Conservation (phyloP, 768 basidiomycete genomes). For the Rhodotorula paludigena region DNA sequence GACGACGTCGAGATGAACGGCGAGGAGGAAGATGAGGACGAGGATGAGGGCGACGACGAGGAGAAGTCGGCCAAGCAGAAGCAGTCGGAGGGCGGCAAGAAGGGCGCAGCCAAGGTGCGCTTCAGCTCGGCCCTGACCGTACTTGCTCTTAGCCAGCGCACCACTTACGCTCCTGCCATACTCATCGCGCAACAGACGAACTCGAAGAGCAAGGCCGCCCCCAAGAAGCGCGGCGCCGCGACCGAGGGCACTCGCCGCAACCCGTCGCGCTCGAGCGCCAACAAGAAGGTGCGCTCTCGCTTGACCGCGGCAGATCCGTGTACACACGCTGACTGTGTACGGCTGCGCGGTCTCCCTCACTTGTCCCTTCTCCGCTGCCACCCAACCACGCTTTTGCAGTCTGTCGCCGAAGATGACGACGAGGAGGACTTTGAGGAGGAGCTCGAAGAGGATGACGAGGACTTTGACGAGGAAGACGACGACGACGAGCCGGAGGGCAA, state of each 20-base stretch:
- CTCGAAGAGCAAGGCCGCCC: conserved; percentile 18
- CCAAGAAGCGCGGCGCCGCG: conserved; percentile 18
- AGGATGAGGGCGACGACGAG: neutral
- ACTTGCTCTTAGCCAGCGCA: too few species aligned
- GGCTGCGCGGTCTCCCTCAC: too few species aligned
- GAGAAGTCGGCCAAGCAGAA: conserved; percentile 6
- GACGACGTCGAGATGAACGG: neutral
- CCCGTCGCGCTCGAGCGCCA: conserved; percentile 11
- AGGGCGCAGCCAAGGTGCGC: conserved; percentile 29
- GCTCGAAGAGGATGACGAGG: conserved; percentile 5
- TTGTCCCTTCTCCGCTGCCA: too few species aligned
- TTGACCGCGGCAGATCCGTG: too few species aligned
- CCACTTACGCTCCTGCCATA: too few species aligned
- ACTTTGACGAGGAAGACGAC: conserved; percentile 8
- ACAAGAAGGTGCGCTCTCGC: too few species aligned
- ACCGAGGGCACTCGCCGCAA: conserved; percentile 16
- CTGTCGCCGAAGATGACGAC: conserved; percentile 13
- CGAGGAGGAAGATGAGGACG: neutral
- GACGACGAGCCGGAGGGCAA: conserved; percentile 24
- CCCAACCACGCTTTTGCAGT: too few species aligned
- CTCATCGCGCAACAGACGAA: conserved; percentile 27
- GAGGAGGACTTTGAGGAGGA: conserved; percentile 8
- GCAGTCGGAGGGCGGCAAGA: conserved; percentile 23
- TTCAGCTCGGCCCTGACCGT: neutral
- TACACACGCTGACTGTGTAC: too few species aligned